phyloP scores from a whole-genome alignment of 768 basidiomycete species.

The Panaeolus cyanescens region DNA sequence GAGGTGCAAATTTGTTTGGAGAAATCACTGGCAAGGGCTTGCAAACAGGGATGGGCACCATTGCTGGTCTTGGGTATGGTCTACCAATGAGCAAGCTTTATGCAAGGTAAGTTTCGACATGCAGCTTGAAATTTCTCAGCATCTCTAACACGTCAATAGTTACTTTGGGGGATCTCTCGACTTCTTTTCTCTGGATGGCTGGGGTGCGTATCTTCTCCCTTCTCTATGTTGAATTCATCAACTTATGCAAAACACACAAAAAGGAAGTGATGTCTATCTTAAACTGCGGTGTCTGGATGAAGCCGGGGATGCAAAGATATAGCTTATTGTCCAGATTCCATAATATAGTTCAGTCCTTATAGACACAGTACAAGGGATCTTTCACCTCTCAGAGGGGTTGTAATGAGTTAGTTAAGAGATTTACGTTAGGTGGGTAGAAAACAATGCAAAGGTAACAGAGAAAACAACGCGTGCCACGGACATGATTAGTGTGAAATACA shows the following conservation, averaged over 20 bases:
- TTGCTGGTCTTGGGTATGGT: constrained; percentile 89
- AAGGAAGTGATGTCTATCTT: constrained; percentile 52
- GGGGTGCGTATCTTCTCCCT: constrained; percentile 53
- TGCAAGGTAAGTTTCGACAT: constrained; percentile 46
- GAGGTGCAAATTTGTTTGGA: constrained; percentile 62
- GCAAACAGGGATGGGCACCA: constrained; percentile 83
- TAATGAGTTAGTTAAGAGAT: constrained; percentile 19
- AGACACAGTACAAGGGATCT: neutral
- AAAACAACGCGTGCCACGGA: constrained; percentile 33
- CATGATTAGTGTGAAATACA: constrained; percentile 31
- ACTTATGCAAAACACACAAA: constrained; percentile 6
- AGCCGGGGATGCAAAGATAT: constrained; percentile 46
- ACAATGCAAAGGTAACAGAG: constrained; percentile 31
- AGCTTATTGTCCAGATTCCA: constrained; percentile 10
- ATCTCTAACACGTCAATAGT: constrained; percentile 26
- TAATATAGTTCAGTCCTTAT: constrained; percentile 6
- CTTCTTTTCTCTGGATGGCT: constrained; percentile 79
- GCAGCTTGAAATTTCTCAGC: constrained; percentile 3
- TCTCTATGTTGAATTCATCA: constrained; percentile 1
- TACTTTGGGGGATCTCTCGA: constrained; percentile 90
- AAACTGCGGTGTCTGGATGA: constrained; percentile 53
- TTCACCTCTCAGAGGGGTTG: constrained; percentile 1
- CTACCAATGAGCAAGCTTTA: constrained; percentile 80
- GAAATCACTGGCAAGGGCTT: constrained; percentile 80
- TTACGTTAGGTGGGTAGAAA: constrained; percentile 31